phyloP scores from a whole-genome alignment of 495 filamentous ascomycete genomes.

The Neurospora sp. region DNA sequence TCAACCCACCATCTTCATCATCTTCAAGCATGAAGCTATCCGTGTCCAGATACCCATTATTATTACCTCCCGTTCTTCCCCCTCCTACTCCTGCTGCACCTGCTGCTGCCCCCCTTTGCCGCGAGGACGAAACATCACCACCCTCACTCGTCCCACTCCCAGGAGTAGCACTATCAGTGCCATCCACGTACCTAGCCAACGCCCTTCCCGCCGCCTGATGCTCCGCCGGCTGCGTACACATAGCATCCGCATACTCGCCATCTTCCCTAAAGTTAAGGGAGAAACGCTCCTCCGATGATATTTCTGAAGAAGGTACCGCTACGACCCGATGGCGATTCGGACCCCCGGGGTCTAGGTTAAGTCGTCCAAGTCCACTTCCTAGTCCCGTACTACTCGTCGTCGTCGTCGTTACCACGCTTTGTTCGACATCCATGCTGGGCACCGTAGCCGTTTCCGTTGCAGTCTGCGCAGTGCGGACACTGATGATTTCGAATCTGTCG shows the following conservation, averaged over 20 bases:
- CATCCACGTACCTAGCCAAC: conserved; percentile 11
- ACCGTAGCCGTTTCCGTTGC: background rate
- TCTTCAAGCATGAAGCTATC: background rate
- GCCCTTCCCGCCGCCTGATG: conserved; percentile 18
- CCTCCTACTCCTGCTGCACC: background rate
- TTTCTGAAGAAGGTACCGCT: background rate
- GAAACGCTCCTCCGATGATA: background rate
- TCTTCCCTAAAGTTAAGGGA: background rate
- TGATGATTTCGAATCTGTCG: conserved; percentile 6
- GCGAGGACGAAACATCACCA: background rate
- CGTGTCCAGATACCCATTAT: background rate
- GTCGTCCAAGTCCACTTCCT: background rate
- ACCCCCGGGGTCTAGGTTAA: background rate
- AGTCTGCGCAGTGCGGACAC: conserved; percentile 4
- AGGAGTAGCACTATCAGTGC: background rate
- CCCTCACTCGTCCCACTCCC: background rate
- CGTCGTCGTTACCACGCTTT: conserved; percentile 9
- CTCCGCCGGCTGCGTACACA: conserved; percentile 10
- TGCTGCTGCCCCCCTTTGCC: background rate
- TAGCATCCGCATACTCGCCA: conserved; percentile 10
- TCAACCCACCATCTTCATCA: background rate
- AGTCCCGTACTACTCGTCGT: background rate
- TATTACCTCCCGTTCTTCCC: background rate
- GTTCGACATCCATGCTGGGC: conserved; percentile 17
- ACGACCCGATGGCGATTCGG: background rate